These are phyloP conservation scores for Bombardia bombarda DNA, from an alignment of 495 filamentous ascomycete genomes.

Conservation along the genomic window DNA sequence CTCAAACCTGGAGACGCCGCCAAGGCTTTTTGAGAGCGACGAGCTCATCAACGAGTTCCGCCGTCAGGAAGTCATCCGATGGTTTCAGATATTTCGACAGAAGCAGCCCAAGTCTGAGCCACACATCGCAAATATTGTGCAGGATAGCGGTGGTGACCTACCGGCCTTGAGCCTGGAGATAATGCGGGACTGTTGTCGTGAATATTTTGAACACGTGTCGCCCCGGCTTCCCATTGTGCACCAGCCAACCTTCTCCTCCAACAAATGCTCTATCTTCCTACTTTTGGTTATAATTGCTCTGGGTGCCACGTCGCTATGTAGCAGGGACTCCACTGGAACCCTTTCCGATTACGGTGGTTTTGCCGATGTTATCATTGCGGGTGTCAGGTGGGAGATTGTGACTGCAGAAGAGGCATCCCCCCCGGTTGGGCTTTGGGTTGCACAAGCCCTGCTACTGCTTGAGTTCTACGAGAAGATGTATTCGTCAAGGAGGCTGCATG, in stretches of 20 bases:
- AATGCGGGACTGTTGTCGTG: slow-evolving; percentile 86
- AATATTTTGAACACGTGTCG: slow-evolving; percentile 91
- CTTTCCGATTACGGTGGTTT: slow-evolving; percentile 66
- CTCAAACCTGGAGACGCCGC: slow-evolving; percentile 67
- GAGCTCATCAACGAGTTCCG: slow-evolving; percentile 79
- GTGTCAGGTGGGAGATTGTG: slow-evolving; percentile 81
- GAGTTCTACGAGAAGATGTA: slow-evolving; percentile 98
- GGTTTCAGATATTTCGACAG: slow-evolving; percentile 70
- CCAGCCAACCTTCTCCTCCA: slow-evolving; percentile 80
- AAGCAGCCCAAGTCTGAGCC: slow-evolving; percentile 64
- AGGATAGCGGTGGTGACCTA: slow-evolving; percentile 55
- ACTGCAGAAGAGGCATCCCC: slow-evolving; percentile 79
- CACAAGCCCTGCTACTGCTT: slow-evolving; percentile 79
- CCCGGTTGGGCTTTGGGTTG: slow-evolving; percentile 89
- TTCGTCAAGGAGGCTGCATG: slow-evolving; percentile 78
- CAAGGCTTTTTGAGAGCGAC: slow-evolving; percentile 61
- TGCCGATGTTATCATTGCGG: slow-evolving; percentile 75
- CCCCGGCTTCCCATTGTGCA: slow-evolving; percentile 90
- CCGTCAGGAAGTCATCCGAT: slow-evolving; percentile 65
- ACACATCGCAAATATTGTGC: slow-evolving; percentile 63
- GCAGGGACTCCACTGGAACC: slow-evolving; percentile 57
- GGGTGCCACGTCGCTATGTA: slow-evolving; percentile 81
- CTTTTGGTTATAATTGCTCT: slow-evolving; percentile 83
- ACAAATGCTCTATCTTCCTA: slow-evolving; percentile 71
- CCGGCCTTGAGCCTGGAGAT: slow-evolving; percentile 77